Percentiles rank a stretch among this genome's conserved stretches.
Conservation (phyloP, 805 yeast species). For the Tetrapisispora taiwanensis region DNA sequence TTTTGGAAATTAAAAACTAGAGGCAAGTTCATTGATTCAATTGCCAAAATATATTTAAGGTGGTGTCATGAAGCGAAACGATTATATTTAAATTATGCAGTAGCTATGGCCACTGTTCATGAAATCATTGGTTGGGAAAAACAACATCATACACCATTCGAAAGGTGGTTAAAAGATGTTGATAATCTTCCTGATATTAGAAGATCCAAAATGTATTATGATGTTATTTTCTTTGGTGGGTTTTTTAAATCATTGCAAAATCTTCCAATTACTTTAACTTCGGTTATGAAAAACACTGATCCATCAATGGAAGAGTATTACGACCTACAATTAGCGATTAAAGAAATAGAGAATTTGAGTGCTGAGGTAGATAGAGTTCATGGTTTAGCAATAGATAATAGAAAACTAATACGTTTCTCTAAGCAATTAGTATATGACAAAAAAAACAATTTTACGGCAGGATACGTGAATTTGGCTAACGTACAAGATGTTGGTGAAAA, state of each 20-base stretch:
- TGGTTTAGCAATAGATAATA: slow-evolving; percentile 48
- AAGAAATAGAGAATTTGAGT: slow-evolving; percentile 45
- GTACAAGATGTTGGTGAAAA: not conserved
- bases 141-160: slow-evolving; percentile 36
- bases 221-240: slow-evolving; percentile 47
- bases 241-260: slow-evolving; percentile 46
- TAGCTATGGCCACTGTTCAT: slow-evolving; percentile 49
- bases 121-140: slow-evolving; percentile 42
- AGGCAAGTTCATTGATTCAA: slow-evolving; percentile 55
- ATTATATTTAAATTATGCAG: slow-evolving; percentile 50
- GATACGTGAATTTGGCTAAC: slow-evolving; percentile 17
- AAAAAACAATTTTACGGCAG: slow-evolving; percentile 17
- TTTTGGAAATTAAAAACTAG: slow-evolving; percentile 45
- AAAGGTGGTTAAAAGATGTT: slow-evolving; percentile 46
- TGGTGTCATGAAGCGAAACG: slow-evolving; percentile 55
- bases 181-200: slow-evolving; percentile 40
- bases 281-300: slow-evolving; percentile 43
- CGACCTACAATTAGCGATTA: slow-evolving; percentile 42
- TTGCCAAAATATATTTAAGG: slow-evolving; percentile 50
- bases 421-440: slow-evolving; percentile 22
- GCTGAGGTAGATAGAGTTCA: slow-evolving; percentile 51
- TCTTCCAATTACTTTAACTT: slow-evolving; percentile 51
- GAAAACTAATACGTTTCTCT: slow-evolving; percentile 44
- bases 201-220: slow-evolving; percentile 37
- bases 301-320: slow-evolving; percentile 42